Base-by-base conservation (phyloP, 441 rosid species). In the Euphorbia corollata region DNA sequence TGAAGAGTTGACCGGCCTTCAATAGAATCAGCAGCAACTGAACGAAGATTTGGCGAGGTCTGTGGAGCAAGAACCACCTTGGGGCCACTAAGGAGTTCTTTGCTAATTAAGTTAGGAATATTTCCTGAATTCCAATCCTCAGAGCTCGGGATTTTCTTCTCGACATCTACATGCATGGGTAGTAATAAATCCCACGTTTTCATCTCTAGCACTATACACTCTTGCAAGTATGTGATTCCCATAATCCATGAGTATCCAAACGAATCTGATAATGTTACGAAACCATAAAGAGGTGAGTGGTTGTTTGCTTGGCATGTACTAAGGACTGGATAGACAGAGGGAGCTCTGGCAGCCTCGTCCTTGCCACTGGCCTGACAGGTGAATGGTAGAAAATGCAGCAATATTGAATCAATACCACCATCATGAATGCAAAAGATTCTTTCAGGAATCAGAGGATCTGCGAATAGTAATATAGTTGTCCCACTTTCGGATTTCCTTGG, bases 331-430 rank as follows among this genome's bases (percentile, higher is more conserved):
- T 86, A 84, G 78, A 91, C 96, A 23, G 98, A 85, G 24, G 98
- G 97, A 59, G 85, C 73, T 78, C 86, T 86, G 67, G 81, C 76
- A 51, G 82, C 70, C 66, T 87, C 94, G 54, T 88, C 96, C 84
- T 81, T 87, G 71, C 94, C 96, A 41, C 68, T 80, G 58, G 79
- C 77, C 72, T 94, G 97, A 78, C 80, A 87, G 6, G 98, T 88
- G 79, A 94, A 94, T 68, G 99, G 99, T 50, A 94, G 96, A 83
- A 91, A 95, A 79, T 90, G 96, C 78, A 95, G 65, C 68, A 90
- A 80, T 69, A 90, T 81, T 47, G 97, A 88, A 81, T 95, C 98
- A 61, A 91, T 74, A 55, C 99, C 98, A 66, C 96, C 92, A 47
- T 82, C 76, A 54, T 95, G 98, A 74, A 91, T 80, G 65, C 82